Percentiles rank a stretch among this genome's conserved stretches.
phyloP scores from a whole-genome alignment of 345 rosid species.

The Rhodomyrtus tomentosa region DNA sequence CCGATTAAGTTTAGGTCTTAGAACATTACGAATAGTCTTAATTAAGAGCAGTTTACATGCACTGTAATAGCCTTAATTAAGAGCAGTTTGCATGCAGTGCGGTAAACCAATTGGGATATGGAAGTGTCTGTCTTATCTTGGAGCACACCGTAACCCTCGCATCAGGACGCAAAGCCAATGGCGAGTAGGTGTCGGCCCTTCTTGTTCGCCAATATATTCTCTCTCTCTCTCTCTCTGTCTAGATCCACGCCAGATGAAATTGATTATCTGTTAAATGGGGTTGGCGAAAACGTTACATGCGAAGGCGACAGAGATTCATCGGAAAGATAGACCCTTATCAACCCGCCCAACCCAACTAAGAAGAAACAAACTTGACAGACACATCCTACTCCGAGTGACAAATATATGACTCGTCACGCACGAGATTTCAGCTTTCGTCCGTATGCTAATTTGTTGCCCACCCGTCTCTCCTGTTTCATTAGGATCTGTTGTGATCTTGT shows the following conservation, averaged over 20 bases:
- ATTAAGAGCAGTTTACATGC: neutral
- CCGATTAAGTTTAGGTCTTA: neutral
- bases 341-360: no score
- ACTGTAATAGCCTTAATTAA: neutral
- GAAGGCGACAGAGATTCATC: no score
- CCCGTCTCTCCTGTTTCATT: neutral
- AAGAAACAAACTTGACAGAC: no score
- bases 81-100: neutral
- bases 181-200: neutral
- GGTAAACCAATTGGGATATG: neutral
- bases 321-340: no score
- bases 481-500: neutral
- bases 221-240: no score
- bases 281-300: no score
- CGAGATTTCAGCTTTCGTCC: no score
- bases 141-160: neutral
- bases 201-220: no score
- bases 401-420: no score
- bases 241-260: no score
- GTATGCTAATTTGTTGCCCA: neutral
- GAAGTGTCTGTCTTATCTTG: neutral
- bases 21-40: neutral
- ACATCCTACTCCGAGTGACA: no score
- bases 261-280: no score
- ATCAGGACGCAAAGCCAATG: neutral